Percentiles rank a stretch among this genome's conserved stretches.
These are phyloP conservation scores for Schoenoplectus triqueter DNA, from an alignment of 202 grass and related monocot species.

Conservation along the genomic window DNA sequence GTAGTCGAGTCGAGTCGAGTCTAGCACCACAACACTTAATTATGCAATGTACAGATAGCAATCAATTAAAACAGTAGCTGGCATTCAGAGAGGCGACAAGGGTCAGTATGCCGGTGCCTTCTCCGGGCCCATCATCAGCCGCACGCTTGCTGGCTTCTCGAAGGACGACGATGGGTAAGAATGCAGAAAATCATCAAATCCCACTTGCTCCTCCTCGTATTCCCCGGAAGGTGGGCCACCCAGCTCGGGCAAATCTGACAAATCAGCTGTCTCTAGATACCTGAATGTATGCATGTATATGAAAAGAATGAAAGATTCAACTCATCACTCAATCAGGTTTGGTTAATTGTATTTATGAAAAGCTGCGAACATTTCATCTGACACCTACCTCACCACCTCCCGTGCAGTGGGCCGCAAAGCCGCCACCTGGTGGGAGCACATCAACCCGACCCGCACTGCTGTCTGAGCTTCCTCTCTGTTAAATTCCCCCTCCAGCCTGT, in stretches of 20 bases:
- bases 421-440: slow-evolving; percentile 61
- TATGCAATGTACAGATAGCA: no score
- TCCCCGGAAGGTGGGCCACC: slow-evolving; percentile 30
- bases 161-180: slow-evolving; percentile 73
- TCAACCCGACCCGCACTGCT: slow-evolving; percentile 58
- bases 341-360: neutral
- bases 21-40: no score
- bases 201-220: slow-evolving; percentile 45
- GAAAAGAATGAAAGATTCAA: neutral
- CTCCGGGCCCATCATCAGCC: slow-evolving; percentile 23
- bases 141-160: slow-evolving; percentile 41
- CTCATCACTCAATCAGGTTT: neutral
- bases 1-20: no score
- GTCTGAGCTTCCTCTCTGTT: slow-evolving; percentile 43
- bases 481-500: slow-evolving; percentile 49
- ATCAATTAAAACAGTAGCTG: neutral
- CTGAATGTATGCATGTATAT: neutral
- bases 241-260: slow-evolving; percentile 54
- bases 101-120: slow-evolving; percentile 47
- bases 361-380: neutral
- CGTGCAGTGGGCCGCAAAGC: slow-evolving; percentile 52
- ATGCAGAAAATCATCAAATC: slow-evolving; percentile 82
- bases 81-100: slow-evolving; percentile 39
- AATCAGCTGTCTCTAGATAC: slow-evolving; percentile 58
- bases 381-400: slow-evolving; percentile 52